A percentile compares a stretch with the other conserved stretches of the same genome.
phyloP scores from a whole-genome alignment of 2,329 filamentous ascomycete genomes.

The Ophiognomonia clavigignenti-juglandacearum region DNA sequence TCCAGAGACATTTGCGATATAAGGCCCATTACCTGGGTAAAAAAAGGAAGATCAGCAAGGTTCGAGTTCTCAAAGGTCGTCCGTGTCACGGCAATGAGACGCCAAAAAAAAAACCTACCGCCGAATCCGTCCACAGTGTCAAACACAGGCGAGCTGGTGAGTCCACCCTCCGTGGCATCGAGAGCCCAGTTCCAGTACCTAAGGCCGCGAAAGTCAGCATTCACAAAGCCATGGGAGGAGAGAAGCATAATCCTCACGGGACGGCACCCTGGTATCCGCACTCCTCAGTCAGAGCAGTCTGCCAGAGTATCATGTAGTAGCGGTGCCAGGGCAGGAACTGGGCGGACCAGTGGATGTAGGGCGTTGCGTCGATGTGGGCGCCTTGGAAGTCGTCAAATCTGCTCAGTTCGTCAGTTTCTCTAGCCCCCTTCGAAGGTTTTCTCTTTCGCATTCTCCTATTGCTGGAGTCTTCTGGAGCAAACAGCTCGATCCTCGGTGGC shows the following conservation, averaged over 20 bases:
- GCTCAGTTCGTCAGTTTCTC: too few relatives aligned
- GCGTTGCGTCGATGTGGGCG: slow-evolving; percentile 36
- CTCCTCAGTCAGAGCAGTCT: slow-evolving; percentile 26
- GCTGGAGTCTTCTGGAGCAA: too few relatives aligned
- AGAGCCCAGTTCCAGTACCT: slow-evolving; percentile 21
- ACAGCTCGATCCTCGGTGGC: too few relatives aligned
- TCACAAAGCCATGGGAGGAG: not conserved
- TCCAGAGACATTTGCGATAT: slow-evolving; percentile 17
- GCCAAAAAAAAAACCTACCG: too few relatives aligned
- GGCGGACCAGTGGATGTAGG: slow-evolving; percentile 28
- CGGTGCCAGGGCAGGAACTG: slow-evolving; percentile 28
- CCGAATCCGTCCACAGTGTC: slow-evolving; percentile 22
- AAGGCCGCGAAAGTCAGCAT: too few relatives aligned
- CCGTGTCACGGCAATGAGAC: too few relatives aligned
- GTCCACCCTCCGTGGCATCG: slow-evolving; percentile 19
- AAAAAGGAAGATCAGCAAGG: not conserved
- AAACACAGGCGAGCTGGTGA: slow-evolving; percentile 23
- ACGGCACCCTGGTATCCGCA: slow-evolving; percentile 28
- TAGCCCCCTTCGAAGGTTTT: too few relatives aligned
- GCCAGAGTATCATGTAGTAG: slow-evolving; percentile 27
- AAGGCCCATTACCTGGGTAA: slow-evolving; percentile 21
- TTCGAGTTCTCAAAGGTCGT: too few relatives aligned
- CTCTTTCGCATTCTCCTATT: too few relatives aligned
- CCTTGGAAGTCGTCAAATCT: slow-evolving; percentile 41
- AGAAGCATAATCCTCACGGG: not conserved